Conservation (phyloP, 2,329 filamentous ascomycete genomes). For the Alternaria sp. region DNA sequence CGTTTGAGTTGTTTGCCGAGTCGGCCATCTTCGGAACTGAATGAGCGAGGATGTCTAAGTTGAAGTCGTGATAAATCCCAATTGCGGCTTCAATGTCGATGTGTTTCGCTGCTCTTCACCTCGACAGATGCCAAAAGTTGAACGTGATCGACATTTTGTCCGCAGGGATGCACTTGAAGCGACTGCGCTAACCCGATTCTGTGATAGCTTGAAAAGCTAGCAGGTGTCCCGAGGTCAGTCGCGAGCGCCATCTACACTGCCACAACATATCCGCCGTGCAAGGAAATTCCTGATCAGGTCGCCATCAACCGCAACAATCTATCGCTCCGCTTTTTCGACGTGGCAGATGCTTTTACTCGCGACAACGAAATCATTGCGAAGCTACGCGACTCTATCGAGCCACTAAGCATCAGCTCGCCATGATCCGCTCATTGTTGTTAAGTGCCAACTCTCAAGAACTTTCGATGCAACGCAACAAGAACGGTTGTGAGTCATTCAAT, state of each 20-base stretch:
- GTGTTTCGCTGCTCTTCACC: not conserved
- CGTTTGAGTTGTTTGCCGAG: not conserved
- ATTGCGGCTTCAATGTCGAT: not conserved
- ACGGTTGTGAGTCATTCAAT: too few species aligned
- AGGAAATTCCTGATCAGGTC: not conserved
- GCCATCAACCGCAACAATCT: not conserved
- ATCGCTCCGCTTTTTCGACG: not conserved
- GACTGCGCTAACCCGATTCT: not conserved
- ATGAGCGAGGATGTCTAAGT: not conserved
- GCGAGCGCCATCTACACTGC: not conserved
- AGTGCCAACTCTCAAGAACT: too few species aligned
- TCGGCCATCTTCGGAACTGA: not conserved
- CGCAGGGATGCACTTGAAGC: constrained; percentile 2
- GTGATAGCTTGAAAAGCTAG: not conserved
- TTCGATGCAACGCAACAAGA: too few species aligned
- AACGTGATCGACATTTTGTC: constrained; percentile 10
- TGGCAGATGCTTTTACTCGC: not conserved
- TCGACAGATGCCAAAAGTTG: constrained; percentile 1
- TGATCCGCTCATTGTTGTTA: too few species aligned
- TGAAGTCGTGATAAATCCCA: not conserved
- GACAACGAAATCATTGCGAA: not conserved
- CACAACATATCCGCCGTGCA: not conserved
- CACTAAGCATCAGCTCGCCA: not conserved
- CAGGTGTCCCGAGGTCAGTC: not conserved
- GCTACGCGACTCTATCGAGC: not conserved